A percentile compares a stretch with the other conserved stretches of the same genome.
phyloP scores from a whole-genome alignment of 176 grass and related monocot genomes.

The Pontederia crassipes region DNA sequence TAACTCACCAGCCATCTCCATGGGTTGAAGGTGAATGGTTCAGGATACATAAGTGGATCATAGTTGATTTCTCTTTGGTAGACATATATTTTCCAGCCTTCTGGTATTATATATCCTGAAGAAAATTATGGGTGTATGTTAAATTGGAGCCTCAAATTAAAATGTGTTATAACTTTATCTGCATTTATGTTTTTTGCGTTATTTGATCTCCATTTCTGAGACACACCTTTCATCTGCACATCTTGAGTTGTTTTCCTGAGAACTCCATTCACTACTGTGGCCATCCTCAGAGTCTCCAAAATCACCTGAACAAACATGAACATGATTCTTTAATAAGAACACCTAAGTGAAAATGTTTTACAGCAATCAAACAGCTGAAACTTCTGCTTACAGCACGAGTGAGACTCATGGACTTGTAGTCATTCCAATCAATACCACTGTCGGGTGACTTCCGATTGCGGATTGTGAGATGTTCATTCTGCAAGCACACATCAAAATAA shows the following conservation, averaged over 20 bases:
- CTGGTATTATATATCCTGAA: conserved; percentile 75
- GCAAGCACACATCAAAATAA: conserved; percentile 1
- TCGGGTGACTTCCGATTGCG: conserved; percentile 34
- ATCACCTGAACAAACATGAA: conserved; percentile 24
- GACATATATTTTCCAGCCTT: conserved; percentile 94
- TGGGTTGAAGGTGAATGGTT: conserved; percentile 75
- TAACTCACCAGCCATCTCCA: conserved; percentile 92
- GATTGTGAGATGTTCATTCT: conserved; percentile 79
- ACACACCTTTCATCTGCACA: conserved; percentile 84
- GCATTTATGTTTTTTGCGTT: neutral
- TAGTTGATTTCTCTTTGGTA: conserved; percentile 98
- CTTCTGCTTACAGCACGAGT: conserved; percentile 52
- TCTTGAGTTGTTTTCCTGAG: conserved; percentile 88
- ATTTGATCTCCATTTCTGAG: neutral
- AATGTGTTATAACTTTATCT: conserved; percentile 5
- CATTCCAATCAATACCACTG: conserved; percentile 49
- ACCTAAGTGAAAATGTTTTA: neutral
- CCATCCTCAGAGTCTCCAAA: conserved; percentile 81
- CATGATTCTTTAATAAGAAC: neutral
- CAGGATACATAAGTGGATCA: conserved; percentile 65
- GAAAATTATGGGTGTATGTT: conserved; percentile 8
- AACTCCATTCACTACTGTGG: conserved; percentile 89
- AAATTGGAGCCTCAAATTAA: neutral
- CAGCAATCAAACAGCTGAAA: neutral
- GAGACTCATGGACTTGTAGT: conserved; percentile 79